These are phyloP conservation scores for Quercus suber DNA, from an alignment of 306 rosid genomes.

Conservation along the genomic window DNA sequence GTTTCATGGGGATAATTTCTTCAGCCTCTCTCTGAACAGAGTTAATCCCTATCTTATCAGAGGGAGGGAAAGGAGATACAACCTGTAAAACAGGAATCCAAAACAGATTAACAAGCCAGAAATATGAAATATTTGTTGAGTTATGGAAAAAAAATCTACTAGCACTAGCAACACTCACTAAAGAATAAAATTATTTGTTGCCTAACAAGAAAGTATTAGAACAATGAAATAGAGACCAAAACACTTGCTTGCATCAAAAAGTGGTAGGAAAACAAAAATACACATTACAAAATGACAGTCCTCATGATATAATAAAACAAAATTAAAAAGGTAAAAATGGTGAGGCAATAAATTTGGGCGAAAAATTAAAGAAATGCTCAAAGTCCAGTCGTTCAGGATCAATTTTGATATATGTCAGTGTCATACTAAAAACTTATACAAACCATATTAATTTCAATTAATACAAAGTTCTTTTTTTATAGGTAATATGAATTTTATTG, in stretches of 20 bases:
- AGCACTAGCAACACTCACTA: not conserved
- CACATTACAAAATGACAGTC: not conserved
- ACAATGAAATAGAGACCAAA: not conserved
- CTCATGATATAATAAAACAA: not conserved
- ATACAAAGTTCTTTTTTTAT: not conserved
- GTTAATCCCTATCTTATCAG: constrained; percentile 81
- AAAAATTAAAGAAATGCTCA: not conserved
- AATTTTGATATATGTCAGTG: not conserved
- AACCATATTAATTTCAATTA: not conserved
- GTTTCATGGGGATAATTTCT: constrained; percentile 91
- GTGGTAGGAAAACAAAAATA: not conserved
- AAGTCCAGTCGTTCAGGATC: not conserved
- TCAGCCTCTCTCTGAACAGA: constrained; percentile 91
- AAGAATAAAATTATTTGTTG: not conserved
- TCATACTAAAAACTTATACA: not conserved
- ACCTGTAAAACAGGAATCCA: constrained; percentile 36
- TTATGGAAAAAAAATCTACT: not conserved
- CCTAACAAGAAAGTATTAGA: not conserved
- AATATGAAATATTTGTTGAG: not conserved
- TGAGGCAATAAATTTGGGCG: not conserved
- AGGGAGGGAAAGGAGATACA: constrained; percentile 87
- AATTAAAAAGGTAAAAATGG: not conserved
- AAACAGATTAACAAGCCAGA: not conserved
- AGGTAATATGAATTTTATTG: no score
- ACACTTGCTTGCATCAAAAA: not conserved